Base-by-base conservation (phyloP, 176 grass and related monocot species). In the Aegilops speltoides region DNA sequence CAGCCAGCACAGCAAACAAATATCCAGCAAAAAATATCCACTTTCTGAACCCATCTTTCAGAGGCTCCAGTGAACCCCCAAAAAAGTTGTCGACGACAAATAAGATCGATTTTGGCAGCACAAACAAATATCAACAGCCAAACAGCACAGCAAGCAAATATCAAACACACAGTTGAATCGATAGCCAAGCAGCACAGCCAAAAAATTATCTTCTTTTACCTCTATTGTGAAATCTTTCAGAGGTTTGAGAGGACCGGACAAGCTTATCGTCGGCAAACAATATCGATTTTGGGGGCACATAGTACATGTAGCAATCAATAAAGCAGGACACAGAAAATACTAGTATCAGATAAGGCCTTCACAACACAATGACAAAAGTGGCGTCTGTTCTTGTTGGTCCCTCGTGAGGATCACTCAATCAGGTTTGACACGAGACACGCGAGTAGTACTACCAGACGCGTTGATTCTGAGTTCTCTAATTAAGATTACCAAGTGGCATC, bases 281-380 rank as follows among this genome's bases (percentile, higher is more conserved):
- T 3, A 62, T 57, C 8, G n/a, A 82, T 57, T 50, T 64, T 57
- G 43, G 26, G 24, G 36, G 28, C 25, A 23, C 62, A 46, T 4
- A 36, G 29, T 9, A 10, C 8, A 71, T 14, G 33, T 40, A 40
- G 23, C 59, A 59, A 36, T 25, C 4, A 41, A 84, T 37, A 11
- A 73, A 41, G 32, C 10, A 59, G 32, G 0, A 38, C 19, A 46
- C 14, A 22, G 52, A 73, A 20, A 20, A 81, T 40, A 71, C 68
- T 6, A 33, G 20, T 75, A 15, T 26, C 40, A 54, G 33, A 29
- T 19, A 63, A 52, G 43, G 20, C 26, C 37, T 46, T 85, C 66
- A 74, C 64, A 50, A 46, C 56, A 68, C 79, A 76, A 48, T 82
- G 41, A 64, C 63, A 31, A 82, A 82, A 29, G 19, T 78, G 31